A percentile compares a stretch with the other conserved stretches of the same genome.
Evolutionary conservation across 371 early-diverging fungal species (phyloP).

Genomic region (Smittium culicis): DNA sequence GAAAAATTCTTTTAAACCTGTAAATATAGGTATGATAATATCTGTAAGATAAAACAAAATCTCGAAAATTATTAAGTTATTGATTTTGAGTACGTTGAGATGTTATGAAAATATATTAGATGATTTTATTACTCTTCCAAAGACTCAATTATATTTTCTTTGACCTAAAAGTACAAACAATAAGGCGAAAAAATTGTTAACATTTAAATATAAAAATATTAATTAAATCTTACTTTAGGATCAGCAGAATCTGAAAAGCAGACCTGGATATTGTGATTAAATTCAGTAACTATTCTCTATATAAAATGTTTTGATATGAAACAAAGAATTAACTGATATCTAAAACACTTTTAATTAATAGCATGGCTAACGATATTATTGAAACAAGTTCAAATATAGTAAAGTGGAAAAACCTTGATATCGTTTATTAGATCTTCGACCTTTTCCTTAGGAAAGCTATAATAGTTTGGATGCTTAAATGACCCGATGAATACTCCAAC

Average conservation of each 20-base stretch:
- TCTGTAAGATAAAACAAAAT: no score
- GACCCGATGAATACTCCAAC: neutral
- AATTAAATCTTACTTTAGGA: neutral
- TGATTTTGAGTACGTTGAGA: neutral
- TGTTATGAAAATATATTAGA: neutral
- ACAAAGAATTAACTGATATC: neutral
- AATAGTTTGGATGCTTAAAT: neutral
- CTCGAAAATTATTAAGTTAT: neutral
- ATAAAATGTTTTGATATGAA: neutral
- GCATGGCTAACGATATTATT: no score
- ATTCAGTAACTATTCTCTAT: neutral
- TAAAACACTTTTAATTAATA: neutral
- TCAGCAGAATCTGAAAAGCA: neutral
- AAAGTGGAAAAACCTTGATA: no score
- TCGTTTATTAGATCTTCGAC: neutral
- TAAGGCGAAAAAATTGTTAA: neutral
- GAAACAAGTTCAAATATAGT: no score
- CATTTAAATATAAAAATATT: neutral
- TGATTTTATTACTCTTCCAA: conserved; percentile 1
- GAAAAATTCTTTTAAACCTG: no score
- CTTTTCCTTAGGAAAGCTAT: neutral
- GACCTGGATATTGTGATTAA: neutral
- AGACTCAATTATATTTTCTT: neutral
- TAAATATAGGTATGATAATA: no score
- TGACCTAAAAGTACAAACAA: neutral